Percentiles rank a stretch among this genome's conserved stretches.
Conservation (phyloP, 805 yeast species). For the Teunomyces aglyptinius region DNA sequence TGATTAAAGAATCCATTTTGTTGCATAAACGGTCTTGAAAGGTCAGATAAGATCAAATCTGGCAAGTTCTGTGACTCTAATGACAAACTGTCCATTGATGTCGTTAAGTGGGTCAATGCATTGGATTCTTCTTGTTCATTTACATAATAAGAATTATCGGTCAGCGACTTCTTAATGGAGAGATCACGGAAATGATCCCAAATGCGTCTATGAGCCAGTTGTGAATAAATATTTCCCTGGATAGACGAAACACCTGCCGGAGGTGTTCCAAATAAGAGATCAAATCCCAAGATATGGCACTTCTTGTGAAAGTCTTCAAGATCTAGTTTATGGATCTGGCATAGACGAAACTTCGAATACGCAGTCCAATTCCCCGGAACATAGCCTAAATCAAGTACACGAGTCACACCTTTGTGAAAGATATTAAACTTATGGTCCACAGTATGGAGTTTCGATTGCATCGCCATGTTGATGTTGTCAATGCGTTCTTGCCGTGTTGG, state of each 20-base stretch:
- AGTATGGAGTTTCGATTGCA: slow-evolving; percentile 26
- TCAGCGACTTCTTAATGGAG: slow-evolving; percentile 10
- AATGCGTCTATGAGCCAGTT: slow-evolving; percentile 28
- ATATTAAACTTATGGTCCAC: slow-evolving; percentile 28
- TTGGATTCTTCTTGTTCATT: slow-evolving; percentile 25
- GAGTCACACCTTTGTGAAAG: slow-evolving; percentile 24
- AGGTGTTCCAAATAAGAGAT: slow-evolving; percentile 74
- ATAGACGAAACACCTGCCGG: slow-evolving; percentile 76
- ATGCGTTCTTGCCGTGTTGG: slow-evolving; percentile 25
- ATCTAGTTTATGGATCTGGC: slow-evolving; percentile 27
- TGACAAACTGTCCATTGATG: not conserved
- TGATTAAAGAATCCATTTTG: slow-evolving; percentile 36
- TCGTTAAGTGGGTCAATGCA: slow-evolving; percentile 14
- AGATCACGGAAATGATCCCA: slow-evolving; percentile 28
- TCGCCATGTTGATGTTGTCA: slow-evolving; percentile 19
- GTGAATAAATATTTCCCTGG: slow-evolving; percentile 84
- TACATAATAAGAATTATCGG: slow-evolving; percentile 23
- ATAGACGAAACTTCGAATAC: slow-evolving; percentile 26
- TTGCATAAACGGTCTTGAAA: slow-evolving; percentile 33
- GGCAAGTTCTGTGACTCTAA: slow-evolving; percentile 26
- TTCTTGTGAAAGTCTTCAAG: slow-evolving; percentile 25
- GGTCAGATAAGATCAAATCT: slow-evolving; percentile 37
- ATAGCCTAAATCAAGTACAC: slow-evolving; percentile 39
- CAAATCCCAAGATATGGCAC: slow-evolving; percentile 39
- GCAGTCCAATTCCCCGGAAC: slow-evolving; percentile 44